A percentile compares a stretch with the other conserved stretches of the same genome.
Evolutionary conservation across 2,329 filamentous ascomycete species (phyloP).

Genomic region (Colletotrichum sp.): DNA sequence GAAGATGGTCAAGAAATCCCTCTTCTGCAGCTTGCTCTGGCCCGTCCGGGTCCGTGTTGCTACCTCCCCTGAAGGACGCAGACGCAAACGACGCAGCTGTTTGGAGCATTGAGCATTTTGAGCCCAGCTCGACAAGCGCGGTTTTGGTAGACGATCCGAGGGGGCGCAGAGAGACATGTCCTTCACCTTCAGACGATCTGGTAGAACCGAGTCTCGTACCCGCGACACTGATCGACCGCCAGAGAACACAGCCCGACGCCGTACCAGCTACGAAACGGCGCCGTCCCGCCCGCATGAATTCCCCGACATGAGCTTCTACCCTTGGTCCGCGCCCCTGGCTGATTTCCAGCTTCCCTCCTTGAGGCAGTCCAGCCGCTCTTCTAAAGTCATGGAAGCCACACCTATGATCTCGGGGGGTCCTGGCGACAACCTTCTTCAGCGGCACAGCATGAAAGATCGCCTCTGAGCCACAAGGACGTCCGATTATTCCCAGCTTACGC

Average conservation of each 20-base stretch:
- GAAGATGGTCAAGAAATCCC: slow-evolving; percentile 1
- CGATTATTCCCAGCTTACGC: slow-evolving; percentile 4
- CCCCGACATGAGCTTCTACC: not conserved
- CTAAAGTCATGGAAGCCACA: slow-evolving; percentile 6
- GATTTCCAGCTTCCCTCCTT: not conserved
- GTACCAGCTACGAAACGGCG: slow-evolving; percentile 21
- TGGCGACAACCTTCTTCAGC: not conserved
- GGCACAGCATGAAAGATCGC: slow-evolving; percentile 18
- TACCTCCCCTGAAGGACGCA: slow-evolving; percentile 11
- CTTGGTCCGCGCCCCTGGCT: not conserved
- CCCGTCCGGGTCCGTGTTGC: not conserved
- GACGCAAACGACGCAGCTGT: not conserved
- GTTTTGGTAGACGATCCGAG: not conserved
- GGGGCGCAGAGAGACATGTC: not conserved
- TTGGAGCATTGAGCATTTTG: slow-evolving; percentile 6
- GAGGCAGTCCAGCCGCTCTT: not conserved
- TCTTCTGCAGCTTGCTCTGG: not conserved
- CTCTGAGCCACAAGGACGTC: slow-evolving; percentile 20
- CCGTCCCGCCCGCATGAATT: slow-evolving; percentile 11
- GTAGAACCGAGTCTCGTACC: slow-evolving; percentile 19
- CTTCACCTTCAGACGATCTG: slow-evolving; percentile 17
- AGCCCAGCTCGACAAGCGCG: not conserved
- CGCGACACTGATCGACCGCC: slow-evolving; percentile 8
- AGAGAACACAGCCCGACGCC: not conserved
- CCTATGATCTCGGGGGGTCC: not conserved